A percentile compares a stretch with the other conserved stretches of the same genome.
Evolutionary conservation across 805 yeast species (phyloP).

Genomic region (Maudiozyma pseudohumilis): DNA sequence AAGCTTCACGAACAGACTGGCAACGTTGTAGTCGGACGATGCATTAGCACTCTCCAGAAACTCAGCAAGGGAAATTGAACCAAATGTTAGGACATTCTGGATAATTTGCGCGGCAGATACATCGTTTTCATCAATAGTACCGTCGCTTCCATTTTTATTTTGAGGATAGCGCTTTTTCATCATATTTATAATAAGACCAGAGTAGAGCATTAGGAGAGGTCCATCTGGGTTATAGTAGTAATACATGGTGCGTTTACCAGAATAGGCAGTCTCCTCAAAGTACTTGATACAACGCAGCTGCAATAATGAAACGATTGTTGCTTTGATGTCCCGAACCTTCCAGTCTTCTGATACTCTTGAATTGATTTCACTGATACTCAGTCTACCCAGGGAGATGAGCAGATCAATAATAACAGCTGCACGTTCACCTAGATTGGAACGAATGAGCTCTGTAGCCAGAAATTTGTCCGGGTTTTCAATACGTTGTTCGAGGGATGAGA

Average conservation of each 20-base stretch:
- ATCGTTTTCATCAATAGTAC: conserved; percentile 8
- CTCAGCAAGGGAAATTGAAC: conserved; percentile 52
- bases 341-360: conserved; percentile 30
- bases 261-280: conserved; percentile 38
- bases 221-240: conserved; percentile 62
- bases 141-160: conserved; percentile 4
- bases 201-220: conserved; percentile 50
- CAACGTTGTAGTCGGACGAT: conserved; percentile 17
- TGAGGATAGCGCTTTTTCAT: conserved; percentile 33
- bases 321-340: conserved; percentile 43
- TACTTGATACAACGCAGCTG: conserved; percentile 69
- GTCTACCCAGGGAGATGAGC: conserved; percentile 59
- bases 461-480: conserved; percentile 56
- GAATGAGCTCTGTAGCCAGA: conserved; percentile 44
- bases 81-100: conserved; percentile 60
- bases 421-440: conserved; percentile 56
- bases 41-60: conserved; percentile 31
- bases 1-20: conserved; percentile 35
- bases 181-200: conserved; percentile 62
- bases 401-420: conserved; percentile 55
- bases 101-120: conserved; percentile 36
- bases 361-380: conserved; percentile 44
- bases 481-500: conserved; percentile 32
- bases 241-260: conserved; percentile 30
- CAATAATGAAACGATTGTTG: conserved; percentile 62